phyloP scores from a whole-genome alignment of 306 rosid species.

The Begonia masoniana region DNA sequence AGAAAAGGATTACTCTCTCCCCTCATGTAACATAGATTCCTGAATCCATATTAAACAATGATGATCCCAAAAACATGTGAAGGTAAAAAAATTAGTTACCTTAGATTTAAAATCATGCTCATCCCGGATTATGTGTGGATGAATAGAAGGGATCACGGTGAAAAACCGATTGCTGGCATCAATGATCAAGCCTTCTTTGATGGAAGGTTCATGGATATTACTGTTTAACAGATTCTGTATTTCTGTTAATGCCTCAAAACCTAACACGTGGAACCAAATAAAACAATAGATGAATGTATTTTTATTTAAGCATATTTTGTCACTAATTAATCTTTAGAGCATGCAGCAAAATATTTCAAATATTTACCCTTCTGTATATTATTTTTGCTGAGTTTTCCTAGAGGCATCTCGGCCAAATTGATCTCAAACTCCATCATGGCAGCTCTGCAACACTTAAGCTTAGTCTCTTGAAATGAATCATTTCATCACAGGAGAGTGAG shows the following conservation, averaged over 20 bases:
- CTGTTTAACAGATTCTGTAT: constrained; percentile 63
- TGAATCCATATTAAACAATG: too few relatives aligned
- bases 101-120: constrained; percentile 82
- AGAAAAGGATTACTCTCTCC: too few relatives aligned
- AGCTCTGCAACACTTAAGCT: constrained; percentile 51
- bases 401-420: constrained; percentile 97
- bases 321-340: background rate
- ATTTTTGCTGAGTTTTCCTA: constrained; percentile 87
- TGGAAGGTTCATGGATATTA: constrained; percentile 27
- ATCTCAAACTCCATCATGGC: constrained; percentile 99
- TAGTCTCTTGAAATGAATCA: constrained; percentile 14
- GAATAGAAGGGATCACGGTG: constrained; percentile 90
- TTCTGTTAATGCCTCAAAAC: constrained; percentile 93
- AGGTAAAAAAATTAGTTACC: constrained; percentile 23
- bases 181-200: constrained; percentile 68
- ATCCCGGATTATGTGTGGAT: constrained; percentile 79
- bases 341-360: constrained; percentile 1
- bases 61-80: too few relatives aligned
- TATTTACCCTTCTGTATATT: constrained; percentile 77
- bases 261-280: constrained; percentile 27
- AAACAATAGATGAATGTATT: background rate
- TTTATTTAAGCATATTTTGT: too few relatives aligned
- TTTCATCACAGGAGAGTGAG: too few relatives aligned
- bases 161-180: constrained; percentile 97
- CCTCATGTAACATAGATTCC: too few relatives aligned